These are phyloP conservation scores for Elsinoe perseae DNA, from an alignment of 2,329 filamentous ascomycete genomes.

Conservation along the genomic window DNA sequence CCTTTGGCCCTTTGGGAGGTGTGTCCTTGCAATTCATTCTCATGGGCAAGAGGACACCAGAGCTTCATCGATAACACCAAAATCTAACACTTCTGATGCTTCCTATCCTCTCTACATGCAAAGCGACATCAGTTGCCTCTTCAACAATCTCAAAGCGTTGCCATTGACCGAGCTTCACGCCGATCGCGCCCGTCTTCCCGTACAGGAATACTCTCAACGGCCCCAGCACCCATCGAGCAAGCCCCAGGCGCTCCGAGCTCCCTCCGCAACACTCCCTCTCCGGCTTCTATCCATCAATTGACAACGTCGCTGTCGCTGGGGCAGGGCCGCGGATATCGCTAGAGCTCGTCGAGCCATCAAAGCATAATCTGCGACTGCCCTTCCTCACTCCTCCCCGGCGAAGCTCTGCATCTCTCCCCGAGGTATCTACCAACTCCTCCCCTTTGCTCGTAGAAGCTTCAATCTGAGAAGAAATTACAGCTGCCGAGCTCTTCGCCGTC, in stretches of 20 bases:
- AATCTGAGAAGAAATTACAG: constrained; percentile 9
- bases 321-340: constrained; percentile 12
- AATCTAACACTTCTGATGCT: constrained; percentile 18
- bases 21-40: constrained; percentile 16
- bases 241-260: constrained; percentile 4
- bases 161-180: constrained; percentile 11
- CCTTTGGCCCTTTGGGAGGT: constrained; percentile 1
- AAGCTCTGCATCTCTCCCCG: constrained; percentile 13
- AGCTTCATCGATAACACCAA: neutral
- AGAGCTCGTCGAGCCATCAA: constrained; percentile 3
- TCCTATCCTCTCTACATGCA: constrained; percentile 14
- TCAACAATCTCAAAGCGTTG: constrained; percentile 16
- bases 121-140: constrained; percentile 5
- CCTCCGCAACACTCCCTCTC: constrained; percentile 8
- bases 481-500: constrained; percentile 12
- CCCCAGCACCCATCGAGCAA: constrained; percentile 14
- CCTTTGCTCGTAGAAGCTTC: constrained; percentile 12
- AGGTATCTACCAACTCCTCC: constrained; percentile 13
- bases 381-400: constrained; percentile 10
- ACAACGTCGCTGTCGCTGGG: constrained; percentile 15
- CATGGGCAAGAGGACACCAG: neutral
- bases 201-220: constrained; percentile 14
- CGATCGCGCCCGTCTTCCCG: constrained; percentile 2
- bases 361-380: constrained; percentile 15
- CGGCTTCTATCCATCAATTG: constrained; percentile 7